Evolutionary conservation across 345 rosid species (phyloP), one percentile per base, ranked within the genome.

Genomic region (Pistacia vera): DNA sequence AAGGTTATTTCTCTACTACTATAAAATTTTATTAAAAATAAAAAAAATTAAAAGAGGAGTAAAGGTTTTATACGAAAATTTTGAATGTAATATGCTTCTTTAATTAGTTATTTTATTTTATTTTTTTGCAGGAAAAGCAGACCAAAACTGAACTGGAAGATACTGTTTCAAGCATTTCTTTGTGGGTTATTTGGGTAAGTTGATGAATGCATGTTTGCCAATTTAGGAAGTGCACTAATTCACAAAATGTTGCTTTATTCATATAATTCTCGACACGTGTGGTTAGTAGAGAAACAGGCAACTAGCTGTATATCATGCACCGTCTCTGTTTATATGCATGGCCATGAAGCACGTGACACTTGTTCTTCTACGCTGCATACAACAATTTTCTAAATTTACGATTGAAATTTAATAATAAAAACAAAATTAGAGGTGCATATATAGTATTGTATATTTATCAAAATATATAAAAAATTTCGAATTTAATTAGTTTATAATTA

Each of bases 111-210:
- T 2, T 22, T 8, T 22, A 2, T 12, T 14, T 18, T 44, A 35
- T 63, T 54, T 16, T 44, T 51, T 71, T 68, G 9, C 79, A 87
- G 88, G 88, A 80, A 79, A 35, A 77, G 35, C 59, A 87, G 84
- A 83, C 91, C 89, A 33, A 87, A 85, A 70, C 48, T 88, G 48
- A 86, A 88, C 17, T 82, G 90, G 86, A 83, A 20, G 14, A 51
- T 91, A 8, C 69, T 82, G 8, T 68, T 80, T 28, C 87, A 79
- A 76, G 84, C 88, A 28, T 79, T 87, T 82, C 81, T 89, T 20
- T 83, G 84, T 35, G 92, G 87, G 2, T 30, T 79, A 60, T 46
- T 87, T 22, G 95, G 91, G 95, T 90, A 78, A 60, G 83, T 58
- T 10, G 0, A 13, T 13, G 2, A 4, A 2, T 48, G 1, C 17